These are phyloP conservation scores for Ceratocystis huliohia DNA, from an alignment of 2,329 filamentous ascomycete species.

Conservation along the genomic window DNA sequence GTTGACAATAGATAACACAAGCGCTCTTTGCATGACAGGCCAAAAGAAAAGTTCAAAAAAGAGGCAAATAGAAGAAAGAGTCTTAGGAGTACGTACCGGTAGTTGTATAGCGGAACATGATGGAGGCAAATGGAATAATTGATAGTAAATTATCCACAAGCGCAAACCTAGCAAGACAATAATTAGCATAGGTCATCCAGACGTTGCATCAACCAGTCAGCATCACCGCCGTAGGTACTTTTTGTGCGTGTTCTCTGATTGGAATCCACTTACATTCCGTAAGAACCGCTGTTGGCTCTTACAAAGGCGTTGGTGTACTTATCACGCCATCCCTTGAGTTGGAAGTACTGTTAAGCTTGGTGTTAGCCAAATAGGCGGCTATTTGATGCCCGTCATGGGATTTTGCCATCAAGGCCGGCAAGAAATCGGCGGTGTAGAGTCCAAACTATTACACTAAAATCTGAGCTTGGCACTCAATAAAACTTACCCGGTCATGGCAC, in stretches of 20 bases:
- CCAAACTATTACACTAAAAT: neutral
- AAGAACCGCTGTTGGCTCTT: constrained; percentile 56
- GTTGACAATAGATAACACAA: constrained; percentile 19
- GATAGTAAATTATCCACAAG: constrained; percentile 66
- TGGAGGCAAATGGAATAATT: constrained; percentile 68
- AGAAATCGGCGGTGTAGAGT: neutral
- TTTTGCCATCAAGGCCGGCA: neutral
- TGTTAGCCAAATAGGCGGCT: neutral
- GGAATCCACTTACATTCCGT: constrained; percentile 55
- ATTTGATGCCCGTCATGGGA: neutral
- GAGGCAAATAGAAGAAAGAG: neutral
- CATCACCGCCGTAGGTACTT: constrained; percentile 1
- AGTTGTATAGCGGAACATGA: constrained; percentile 83
- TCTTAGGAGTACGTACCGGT: constrained; percentile 38
- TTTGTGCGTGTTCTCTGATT: neutral
- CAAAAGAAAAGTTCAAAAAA: too few species aligned
- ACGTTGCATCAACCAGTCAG: neutral
- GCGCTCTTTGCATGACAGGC: neutral
- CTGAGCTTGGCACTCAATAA: neutral
- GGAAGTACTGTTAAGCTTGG: constrained; percentile 61
- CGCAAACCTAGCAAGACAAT: constrained; percentile 46
- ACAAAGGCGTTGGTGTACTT: constrained; percentile 56
- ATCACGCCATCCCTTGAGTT: constrained; percentile 71
- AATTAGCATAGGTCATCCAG: neutral
- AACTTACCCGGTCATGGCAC: constrained; percentile 43